These are phyloP conservation scores for Pelagomonas calceolata DNA, from an alignment of 108 stramenopile species.

Conservation along the genomic window DNA sequence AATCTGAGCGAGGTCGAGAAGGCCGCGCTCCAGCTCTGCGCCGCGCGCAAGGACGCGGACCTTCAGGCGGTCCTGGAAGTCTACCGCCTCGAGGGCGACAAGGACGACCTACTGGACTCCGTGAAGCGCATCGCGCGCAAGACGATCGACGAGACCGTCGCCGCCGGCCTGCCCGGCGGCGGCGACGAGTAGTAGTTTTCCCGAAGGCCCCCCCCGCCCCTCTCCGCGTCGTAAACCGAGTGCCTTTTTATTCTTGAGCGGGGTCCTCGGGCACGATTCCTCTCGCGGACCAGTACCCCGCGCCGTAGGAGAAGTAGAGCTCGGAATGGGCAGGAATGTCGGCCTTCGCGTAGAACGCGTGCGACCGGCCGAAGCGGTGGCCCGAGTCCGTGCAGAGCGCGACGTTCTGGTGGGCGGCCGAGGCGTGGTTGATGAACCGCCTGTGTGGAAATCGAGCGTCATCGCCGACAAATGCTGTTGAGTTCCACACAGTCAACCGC, in stretches of 20 bases:
- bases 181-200: background rate
- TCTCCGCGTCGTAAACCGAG: too few species aligned
- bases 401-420: too few species aligned
- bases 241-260: too few species aligned
- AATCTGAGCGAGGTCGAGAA: conserved; percentile 11
- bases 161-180: background rate
- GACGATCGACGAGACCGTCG: conserved; percentile 2
- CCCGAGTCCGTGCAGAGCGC: too few species aligned
- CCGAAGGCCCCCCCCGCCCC: too few species aligned
- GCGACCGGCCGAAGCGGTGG: too few species aligned
- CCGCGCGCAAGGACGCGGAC: conserved; percentile 10
- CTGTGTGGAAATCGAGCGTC: too few species aligned
- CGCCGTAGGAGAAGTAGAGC: conserved; percentile 12
- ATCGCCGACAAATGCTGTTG: too few species aligned
- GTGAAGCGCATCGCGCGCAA: conserved; percentile 12
- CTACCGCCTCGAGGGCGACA: conserved; percentile 9
- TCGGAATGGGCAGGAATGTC: conserved; percentile 11
- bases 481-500: too few species aligned
- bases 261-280: background rate
- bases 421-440: too few species aligned
- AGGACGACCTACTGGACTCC: conserved; percentile 8
- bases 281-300: background rate
- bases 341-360: conserved; percentile 16
- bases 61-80: conserved; percentile 12
- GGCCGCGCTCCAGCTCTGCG: conserved; percentile 14